phyloP scores from a whole-genome alignment of 1,139 yeast genomes.

The Chernovozyma aurita region DNA sequence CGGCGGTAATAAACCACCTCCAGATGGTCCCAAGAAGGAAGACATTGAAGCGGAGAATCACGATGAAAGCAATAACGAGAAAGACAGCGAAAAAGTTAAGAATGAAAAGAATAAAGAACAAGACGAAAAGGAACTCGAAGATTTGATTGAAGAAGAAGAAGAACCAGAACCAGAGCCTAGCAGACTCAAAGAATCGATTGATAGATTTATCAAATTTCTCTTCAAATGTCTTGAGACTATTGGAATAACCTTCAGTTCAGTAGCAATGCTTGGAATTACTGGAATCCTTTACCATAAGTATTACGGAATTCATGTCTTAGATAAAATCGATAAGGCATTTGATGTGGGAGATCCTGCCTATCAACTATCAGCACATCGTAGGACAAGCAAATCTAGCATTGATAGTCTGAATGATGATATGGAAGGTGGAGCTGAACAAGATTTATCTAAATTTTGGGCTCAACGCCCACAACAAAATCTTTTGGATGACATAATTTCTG shows the following conservation, averaged over 20 bases:
- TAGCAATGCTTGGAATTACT: slow-evolving; percentile 66
- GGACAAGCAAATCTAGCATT: slow-evolving; percentile 29
- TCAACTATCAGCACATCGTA: slow-evolving; percentile 50
- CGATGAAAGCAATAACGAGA: neutral
- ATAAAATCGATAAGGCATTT: slow-evolving; percentile 65
- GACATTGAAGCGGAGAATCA: neutral
- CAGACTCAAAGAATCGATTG: slow-evolving; percentile 11
- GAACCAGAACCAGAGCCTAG: slow-evolving; percentile 10
- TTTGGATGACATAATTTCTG: slow-evolving; percentile 62
- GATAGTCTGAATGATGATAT: slow-evolving; percentile 20
- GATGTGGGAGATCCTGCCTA: slow-evolving; percentile 65
- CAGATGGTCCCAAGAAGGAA: neutral
- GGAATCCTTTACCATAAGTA: slow-evolving; percentile 66
- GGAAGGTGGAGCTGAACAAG: slow-evolving; percentile 17
- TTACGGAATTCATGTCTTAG: slow-evolving; percentile 56
- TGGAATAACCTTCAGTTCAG: slow-evolving; percentile 70
- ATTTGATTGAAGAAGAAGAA: slow-evolving; percentile 11
- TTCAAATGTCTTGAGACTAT: slow-evolving; percentile 67
- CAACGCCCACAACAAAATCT: slow-evolving; percentile 64
- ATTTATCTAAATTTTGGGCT: slow-evolving; percentile 49
- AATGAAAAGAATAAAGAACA: slow-evolving; percentile 2
- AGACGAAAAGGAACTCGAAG: slow-evolving; percentile 12
- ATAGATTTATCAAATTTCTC: slow-evolving; percentile 24
- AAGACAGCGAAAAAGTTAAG: neutral
- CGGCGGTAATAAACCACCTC: neutral